These are phyloP conservation scores for Mycosarcoma mackinlayi DNA, from an alignment of 1,284 basidiomycete species.

Conservation along the genomic window DNA sequence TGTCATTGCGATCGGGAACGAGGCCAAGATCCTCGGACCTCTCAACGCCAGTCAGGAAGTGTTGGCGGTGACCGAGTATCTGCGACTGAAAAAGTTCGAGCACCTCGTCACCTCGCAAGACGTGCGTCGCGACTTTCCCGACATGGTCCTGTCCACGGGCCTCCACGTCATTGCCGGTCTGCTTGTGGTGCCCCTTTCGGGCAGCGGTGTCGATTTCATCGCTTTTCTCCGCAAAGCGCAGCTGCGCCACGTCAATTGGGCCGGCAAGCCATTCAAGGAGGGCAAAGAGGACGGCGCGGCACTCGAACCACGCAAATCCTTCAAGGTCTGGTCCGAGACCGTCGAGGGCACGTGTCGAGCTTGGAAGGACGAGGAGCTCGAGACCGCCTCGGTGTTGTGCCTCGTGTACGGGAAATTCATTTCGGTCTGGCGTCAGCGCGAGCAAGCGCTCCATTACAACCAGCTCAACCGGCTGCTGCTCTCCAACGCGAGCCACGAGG, in stretches of 20 bases:
- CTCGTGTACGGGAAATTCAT: slow-evolving; percentile 87
- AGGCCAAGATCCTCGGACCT: slow-evolving; percentile 78
- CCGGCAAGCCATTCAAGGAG: slow-evolving; percentile 76
- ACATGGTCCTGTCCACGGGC: slow-evolving; percentile 77
- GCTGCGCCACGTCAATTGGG: slow-evolving; percentile 69
- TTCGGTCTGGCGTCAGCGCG: slow-evolving; percentile 88
- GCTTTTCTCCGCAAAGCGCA: slow-evolving; percentile 84
- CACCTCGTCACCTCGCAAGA: slow-evolving; percentile 72
- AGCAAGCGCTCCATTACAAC: slow-evolving; percentile 79
- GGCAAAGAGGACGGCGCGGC: slow-evolving; percentile 50
- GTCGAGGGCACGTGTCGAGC: slow-evolving; percentile 78
- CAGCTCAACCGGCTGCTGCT: slow-evolving; percentile 82
- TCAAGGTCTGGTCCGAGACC: slow-evolving; percentile 78
- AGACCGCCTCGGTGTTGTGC: slow-evolving; percentile 86
- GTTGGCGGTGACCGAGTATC: slow-evolving; percentile 83
- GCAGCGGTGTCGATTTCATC: slow-evolving; percentile 73
- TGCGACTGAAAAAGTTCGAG: slow-evolving; percentile 76
- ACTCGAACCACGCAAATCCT: slow-evolving; percentile 62
- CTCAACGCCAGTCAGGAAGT: slow-evolving; percentile 86
- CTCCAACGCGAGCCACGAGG: slow-evolving; percentile 90
- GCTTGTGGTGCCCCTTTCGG: slow-evolving; percentile 76
- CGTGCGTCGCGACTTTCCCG: slow-evolving; percentile 79
- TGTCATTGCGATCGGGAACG: slow-evolving; percentile 82
- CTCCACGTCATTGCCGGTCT: slow-evolving; percentile 82
- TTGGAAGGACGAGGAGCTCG: slow-evolving; percentile 88